Evolutionary conservation across 2,329 filamentous ascomycete species (phyloP), one percentile per base, ranked within the genome.

Genomic region (Lachnellula subtilissima): DNA sequence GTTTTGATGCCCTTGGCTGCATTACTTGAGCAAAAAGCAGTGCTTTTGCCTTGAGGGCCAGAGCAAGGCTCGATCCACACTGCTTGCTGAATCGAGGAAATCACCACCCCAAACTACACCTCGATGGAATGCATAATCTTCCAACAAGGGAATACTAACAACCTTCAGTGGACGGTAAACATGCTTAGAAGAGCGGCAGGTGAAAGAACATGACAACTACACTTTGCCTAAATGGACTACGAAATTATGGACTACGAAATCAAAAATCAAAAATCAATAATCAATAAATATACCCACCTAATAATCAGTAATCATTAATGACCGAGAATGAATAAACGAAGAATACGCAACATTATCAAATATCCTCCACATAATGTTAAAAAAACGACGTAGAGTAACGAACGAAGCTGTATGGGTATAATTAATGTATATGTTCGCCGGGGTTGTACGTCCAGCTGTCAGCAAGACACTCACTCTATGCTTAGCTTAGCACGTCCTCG

Each of bases 181-280:
- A 50, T 56, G 50, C 39, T 56, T 14, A 25, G 54, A 25, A 42
- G 54, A 17, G 54, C 54, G 5, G 54, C 54, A 17, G 54, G 54
- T 28, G 54, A 56, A 28, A 36, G 36, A 48, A 48, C 36, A 35
- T 42, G 23, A 37, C 17, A 43, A 12, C 9, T 15, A 37, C 9
- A 32, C 28, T 32, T 32, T 11, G 9, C 28, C 28, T 32, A 32
- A 32, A 32, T 12, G 9, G 28, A 32, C 28, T 9, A 28, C 28
- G 28, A 28, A 9, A 28, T 28, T 3, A 28, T 22, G 22, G 22
- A 22, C 22, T 6, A 25, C 25, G 9, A 32, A 32, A 12, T 32
- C 8, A 12, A 32, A 32, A 12, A 9, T 9, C 8, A 32, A 4
- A 12, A 32, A 12, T 11, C 9, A 12, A 32, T 4, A 12, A 32